A percentile compares a stretch with the other conserved stretches of the same genome.
Evolutionary conservation across 352 stramenopile species (phyloP).

Genomic region (Phytopythium aichiense): DNA sequence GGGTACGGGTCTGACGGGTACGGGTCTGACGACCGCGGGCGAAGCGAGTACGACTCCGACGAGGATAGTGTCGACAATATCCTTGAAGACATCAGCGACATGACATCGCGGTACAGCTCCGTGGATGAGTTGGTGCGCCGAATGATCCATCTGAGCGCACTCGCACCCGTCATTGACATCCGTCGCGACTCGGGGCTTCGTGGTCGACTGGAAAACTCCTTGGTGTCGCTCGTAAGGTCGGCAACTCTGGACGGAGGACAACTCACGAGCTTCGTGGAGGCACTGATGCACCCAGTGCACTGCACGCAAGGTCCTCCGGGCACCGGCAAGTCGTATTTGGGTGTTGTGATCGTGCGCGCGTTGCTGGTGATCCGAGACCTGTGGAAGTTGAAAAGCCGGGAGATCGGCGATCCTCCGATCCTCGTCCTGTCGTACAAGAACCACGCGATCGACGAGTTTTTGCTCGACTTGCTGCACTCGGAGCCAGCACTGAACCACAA

Average conservation of each 20-base stretch:
- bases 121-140: conserved; percentile 27
- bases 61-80: background rate
- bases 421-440: conserved; percentile 89
- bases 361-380: conserved; percentile 68
- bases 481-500: conserved; percentile 32
- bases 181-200: conserved; percentile 45
- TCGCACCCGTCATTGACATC: conserved; percentile 82
- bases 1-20: background rate
- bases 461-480: conserved; percentile 66
- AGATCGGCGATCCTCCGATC: conserved; percentile 69
- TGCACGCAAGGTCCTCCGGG: conserved; percentile 85
- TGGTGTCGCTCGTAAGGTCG: conserved; percentile 38
- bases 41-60: conserved; percentile 3
- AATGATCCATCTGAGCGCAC: conserved; percentile 49
- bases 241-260: conserved; percentile 68
- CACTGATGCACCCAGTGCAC: conserved; percentile 72
- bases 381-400: conserved; percentile 64
- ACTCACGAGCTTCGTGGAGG: conserved; percentile 70
- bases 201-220: conserved; percentile 22
- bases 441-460: conserved; percentile 85
- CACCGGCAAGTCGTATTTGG: conserved; percentile 90
- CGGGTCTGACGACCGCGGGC: background rate
- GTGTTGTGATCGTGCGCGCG: conserved; percentile 76
- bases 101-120: background rate
- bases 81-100: background rate